Conservation (phyloP, 495 filamentous ascomycete species). For the Aspergillus nidulans region DNA sequence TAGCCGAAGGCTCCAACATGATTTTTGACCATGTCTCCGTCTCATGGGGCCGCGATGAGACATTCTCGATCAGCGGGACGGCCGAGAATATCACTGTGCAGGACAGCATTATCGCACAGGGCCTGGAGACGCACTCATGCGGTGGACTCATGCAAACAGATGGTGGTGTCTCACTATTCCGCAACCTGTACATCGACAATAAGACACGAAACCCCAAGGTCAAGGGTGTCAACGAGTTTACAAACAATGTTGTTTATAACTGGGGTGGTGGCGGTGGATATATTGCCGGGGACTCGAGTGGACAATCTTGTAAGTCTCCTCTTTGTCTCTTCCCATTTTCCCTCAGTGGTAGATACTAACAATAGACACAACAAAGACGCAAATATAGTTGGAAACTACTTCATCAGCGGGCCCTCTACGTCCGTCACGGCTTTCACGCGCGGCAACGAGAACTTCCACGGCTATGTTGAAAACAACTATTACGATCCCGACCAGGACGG, state of each 20-base stretch:
- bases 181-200: constrained; percentile 21
- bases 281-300: constrained; percentile 15
- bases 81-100: constrained; percentile 15
- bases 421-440: constrained; percentile 17
- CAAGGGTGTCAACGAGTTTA: constrained; percentile 21
- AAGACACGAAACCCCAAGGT: constrained; percentile 21
- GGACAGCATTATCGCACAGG: constrained; percentile 16
- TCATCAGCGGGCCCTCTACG: constrained; percentile 18
- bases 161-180: constrained; percentile 16
- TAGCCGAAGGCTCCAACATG: constrained; percentile 17
- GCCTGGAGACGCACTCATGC: constrained; percentile 18
- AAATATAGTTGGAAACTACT: constrained; percentile 20
- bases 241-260: constrained; percentile 18
- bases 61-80: constrained; percentile 16
- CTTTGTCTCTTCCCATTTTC: background rate
- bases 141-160: constrained; percentile 17
- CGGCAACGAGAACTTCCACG: constrained; percentile 19
- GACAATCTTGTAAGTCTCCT: constrained; percentile 10
- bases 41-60: constrained; percentile 20
- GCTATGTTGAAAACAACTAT: constrained; percentile 18
- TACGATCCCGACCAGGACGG: constrained; percentile 18
- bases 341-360: background rate
- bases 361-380: no score
- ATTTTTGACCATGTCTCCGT: constrained; percentile 20
- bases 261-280: constrained; percentile 20